These are phyloP conservation scores for Cicer chorassanicum DNA, from an alignment of 306 rosid species.

Conservation along the genomic window DNA sequence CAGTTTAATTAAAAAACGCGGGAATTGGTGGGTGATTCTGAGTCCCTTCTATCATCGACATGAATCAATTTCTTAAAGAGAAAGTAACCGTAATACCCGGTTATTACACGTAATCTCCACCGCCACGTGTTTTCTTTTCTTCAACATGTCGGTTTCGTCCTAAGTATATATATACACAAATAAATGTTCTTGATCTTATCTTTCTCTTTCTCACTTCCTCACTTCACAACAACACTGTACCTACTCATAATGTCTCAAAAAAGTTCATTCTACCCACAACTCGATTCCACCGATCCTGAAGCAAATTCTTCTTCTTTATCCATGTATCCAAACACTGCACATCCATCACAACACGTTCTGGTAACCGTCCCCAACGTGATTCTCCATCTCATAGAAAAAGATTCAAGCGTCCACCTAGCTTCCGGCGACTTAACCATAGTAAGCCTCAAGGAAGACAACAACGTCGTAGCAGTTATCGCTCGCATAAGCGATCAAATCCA, in stretches of 20 bases:
- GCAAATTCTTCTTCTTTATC: conserved; percentile 49
- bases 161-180: not conserved
- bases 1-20: too few relatives aligned
- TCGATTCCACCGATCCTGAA: conserved; percentile 55
- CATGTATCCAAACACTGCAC: conserved; percentile 46
- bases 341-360: conserved; percentile 59
- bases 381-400: conserved; percentile 72
- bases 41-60: too few relatives aligned
- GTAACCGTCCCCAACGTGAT: conserved; percentile 65
- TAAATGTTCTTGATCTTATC: not conserved
- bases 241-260: conserved; percentile 5
- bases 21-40: too few relatives aligned
- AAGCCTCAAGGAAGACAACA: conserved; percentile 54
- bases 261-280: conserved; percentile 57
- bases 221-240: not conserved
- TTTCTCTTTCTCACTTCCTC: not conserved
- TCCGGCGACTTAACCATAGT: conserved; percentile 70
- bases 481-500: conserved; percentile 67
- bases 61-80: conserved; percentile 10
- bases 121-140: conserved; percentile 36
- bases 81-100: conserved; percentile 21
- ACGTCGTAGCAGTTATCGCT: conserved; percentile 72
- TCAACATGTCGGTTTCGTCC: conserved; percentile 17
- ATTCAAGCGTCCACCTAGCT: conserved; percentile 77
- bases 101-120: conserved; percentile 38